Base-by-base conservation (phyloP, 495 filamentous ascomycete genomes). In the Podospora sp. region DNA sequence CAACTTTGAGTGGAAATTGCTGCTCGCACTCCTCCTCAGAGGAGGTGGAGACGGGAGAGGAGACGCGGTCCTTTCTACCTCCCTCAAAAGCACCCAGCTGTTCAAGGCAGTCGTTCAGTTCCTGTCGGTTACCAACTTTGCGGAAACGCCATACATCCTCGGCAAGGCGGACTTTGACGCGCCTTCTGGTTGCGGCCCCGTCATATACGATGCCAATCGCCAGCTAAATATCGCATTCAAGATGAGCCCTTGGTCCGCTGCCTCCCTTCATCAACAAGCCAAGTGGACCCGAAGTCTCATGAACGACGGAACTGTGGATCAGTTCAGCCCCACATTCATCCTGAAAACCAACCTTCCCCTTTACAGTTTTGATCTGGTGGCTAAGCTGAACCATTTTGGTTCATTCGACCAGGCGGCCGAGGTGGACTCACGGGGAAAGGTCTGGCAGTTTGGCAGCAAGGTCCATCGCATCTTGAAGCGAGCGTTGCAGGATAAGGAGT, bases 41-140 rank as follows among this genome's bases (percentile, higher is more conserved):
- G 86, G 87, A 2, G 90, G 90, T 11, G 90, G 88, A 18, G 83
- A 84, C 2, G 40, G 40, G 11, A 89, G 86, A 68, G 91, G 91
- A 5, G 84, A 87, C 60, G 82, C 89, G 2, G 73, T 93, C 24
- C 82, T 99, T 1, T 89, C 92, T 25, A 79, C 87, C 18, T 91
- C 91, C 8, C 91, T 96, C 69, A 96, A 90, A 77, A 91, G 89
- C 79, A 95, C 95, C 53, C 94, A 99, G 76, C 86, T 98, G 65
- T 97, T 99, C 83, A 98, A 96, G 75, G 93, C 90, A 1, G 88
- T 88, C 6, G 72, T 99, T 52, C 93, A 97, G 76, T 96, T 92
- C 72, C 78, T 99, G 20, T 86, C 91, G 9, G 82, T 84, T 6
- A 88, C 82, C 26, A 88, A 97, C 72, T 75, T 98, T 35, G 75